Conservation (phyloP, 306 rosid genomes). For the Begonia fuchsioides region DNA sequence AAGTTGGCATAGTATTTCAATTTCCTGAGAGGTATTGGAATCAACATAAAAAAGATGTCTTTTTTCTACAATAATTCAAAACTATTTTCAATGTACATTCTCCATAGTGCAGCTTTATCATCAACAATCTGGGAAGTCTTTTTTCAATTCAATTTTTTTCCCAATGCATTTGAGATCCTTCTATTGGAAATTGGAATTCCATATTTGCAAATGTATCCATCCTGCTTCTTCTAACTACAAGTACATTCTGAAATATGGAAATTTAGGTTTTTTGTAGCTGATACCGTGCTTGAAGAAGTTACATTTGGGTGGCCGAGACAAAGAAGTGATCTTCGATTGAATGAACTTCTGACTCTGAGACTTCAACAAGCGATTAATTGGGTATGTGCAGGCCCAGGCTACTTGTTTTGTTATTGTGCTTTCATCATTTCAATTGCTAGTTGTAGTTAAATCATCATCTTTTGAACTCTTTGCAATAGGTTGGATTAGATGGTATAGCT, state of each 20-base stretch:
- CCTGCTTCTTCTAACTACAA: too few species aligned
- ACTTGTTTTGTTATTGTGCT: slow-evolving; percentile 5
- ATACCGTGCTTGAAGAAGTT: slow-evolving; percentile 82
- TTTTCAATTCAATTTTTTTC: too few species aligned
- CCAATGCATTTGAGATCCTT: not conserved
- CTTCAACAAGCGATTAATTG: slow-evolving; percentile 88
- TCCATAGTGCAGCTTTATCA: too few species aligned
- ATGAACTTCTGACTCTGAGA: slow-evolving; percentile 60
- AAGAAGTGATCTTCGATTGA: slow-evolving; percentile 43
- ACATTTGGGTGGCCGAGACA: slow-evolving; percentile 96
- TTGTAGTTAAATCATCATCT: not conserved
- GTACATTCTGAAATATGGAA: slow-evolving; percentile 1
- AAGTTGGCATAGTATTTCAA: slow-evolving; percentile 90
- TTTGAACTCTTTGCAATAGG: slow-evolving; percentile 19
- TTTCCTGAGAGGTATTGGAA: slow-evolving; percentile 79
- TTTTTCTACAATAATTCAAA: too few species aligned
- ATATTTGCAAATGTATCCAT: too few species aligned
- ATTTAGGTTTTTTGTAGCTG: slow-evolving; percentile 75
- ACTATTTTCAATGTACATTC: too few species aligned
- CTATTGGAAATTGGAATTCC: too few species aligned
- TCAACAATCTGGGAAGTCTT: too few species aligned
- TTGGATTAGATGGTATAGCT: slow-evolving; percentile 71
- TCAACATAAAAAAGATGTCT: not conserved
- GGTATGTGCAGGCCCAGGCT: slow-evolving; percentile 29
- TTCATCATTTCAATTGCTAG: not conserved